A percentile compares a stretch with the other conserved stretches of the same genome.
Evolutionary conservation across 176 grass and related monocot species (phyloP).

Genomic region (Eragrostis nindensis): DNA sequence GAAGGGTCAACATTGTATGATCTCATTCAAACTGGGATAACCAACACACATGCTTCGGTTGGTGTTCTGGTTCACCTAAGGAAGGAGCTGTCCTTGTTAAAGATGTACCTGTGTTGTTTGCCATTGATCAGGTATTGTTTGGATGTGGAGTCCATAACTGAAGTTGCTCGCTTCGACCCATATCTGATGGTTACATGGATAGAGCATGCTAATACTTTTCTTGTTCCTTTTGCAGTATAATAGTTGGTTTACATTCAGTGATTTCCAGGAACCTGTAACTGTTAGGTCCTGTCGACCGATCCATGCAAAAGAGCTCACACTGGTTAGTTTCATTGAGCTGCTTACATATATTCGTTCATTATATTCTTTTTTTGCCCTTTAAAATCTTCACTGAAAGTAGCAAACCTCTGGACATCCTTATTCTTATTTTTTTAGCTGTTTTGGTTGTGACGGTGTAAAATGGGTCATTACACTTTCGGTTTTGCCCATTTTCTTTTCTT

Average conservation of each 20-base stretch:
- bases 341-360: constrained; percentile 22
- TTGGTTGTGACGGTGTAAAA: constrained; percentile 25
- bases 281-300: constrained; percentile 75
- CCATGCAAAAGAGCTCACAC: constrained; percentile 88
- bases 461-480: neutral
- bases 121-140: constrained; percentile 85
- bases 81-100: constrained; percentile 86
- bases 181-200: constrained; percentile 30
- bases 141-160: constrained; percentile 6
- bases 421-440: constrained; percentile 11
- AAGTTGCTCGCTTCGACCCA: neutral
- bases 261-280: constrained; percentile 83
- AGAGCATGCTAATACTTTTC: constrained; percentile 14
- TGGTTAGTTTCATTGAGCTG: constrained; percentile 53
- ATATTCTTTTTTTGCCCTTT: neutral
- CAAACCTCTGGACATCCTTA: constrained; percentile 14
- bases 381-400: constrained; percentile 26
- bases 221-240: constrained; percentile 76
- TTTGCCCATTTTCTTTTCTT: constrained; percentile 23
- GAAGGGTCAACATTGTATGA: constrained; percentile 93
- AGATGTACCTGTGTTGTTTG: constrained; percentile 89
- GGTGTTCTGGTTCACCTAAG: constrained; percentile 80
- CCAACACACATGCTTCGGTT: constrained; percentile 74
- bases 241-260: constrained; percentile 98
- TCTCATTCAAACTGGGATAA: constrained; percentile 99